phyloP scores from a whole-genome alignment of 2,329 filamentous ascomycete genomes.

The Knufia fluminis region DNA sequence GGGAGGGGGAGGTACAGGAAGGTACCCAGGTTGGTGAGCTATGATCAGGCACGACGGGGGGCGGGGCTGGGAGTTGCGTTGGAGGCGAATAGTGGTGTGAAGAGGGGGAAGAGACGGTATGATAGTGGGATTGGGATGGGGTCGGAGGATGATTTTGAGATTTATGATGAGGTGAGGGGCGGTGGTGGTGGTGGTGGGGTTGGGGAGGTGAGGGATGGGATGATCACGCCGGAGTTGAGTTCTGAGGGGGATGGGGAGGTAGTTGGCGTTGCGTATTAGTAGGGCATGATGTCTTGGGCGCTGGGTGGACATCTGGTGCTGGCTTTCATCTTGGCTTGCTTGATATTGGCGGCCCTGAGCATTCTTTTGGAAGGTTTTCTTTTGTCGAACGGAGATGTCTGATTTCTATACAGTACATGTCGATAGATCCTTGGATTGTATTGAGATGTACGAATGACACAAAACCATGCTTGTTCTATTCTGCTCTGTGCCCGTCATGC shows the following conservation, averaged over 20 bases:
- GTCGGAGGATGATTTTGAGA: conserved; percentile 28
- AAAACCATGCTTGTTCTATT: too few relatives aligned
- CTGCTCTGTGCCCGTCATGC: too few relatives aligned
- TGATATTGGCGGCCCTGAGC: background rate
- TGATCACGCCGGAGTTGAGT: conserved; percentile 20
- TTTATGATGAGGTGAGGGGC: conserved; percentile 15
- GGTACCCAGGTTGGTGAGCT: conserved; percentile 11
- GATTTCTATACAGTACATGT: too few relatives aligned
- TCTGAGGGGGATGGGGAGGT: conserved; percentile 17
- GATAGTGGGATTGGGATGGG: conserved; percentile 34
- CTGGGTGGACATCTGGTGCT: background rate
- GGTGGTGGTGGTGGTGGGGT: too few relatives aligned
- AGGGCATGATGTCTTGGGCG: background rate
- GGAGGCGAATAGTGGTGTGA: background rate
- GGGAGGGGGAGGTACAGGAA: conserved; percentile 7
- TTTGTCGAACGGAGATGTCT: too few relatives aligned
- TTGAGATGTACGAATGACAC: too few relatives aligned
- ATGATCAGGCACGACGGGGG: conserved; percentile 13
- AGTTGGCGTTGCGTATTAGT: too few relatives aligned
- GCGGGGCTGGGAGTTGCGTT: background rate
- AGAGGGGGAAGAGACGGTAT: conserved; percentile 18
- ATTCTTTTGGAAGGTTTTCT: background rate
- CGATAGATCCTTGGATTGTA: too few relatives aligned
- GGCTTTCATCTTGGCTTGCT: background rate
- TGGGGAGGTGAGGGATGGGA: conserved; percentile 6